These are phyloP conservation scores for Wickerhamomyces mucosus DNA, from an alignment of 805 yeast species.

Conservation along the genomic window DNA sequence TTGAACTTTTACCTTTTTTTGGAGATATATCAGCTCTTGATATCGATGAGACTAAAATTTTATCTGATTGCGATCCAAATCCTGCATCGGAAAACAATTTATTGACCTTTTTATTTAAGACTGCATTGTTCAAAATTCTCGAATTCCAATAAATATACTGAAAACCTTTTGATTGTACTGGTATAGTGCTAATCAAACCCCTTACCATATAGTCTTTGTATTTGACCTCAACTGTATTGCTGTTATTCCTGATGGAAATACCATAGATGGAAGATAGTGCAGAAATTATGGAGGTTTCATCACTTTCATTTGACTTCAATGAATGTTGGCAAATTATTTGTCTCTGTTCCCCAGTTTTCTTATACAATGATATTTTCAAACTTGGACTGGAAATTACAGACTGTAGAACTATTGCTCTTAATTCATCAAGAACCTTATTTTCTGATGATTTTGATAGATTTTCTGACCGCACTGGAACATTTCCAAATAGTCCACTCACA, in stretches of 20 bases:
- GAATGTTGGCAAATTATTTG: slow-evolving; percentile 5
- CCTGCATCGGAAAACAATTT: slow-evolving; percentile 17
- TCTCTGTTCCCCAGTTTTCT: neutral
- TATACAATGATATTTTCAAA: slow-evolving; percentile 10
- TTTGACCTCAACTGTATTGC: slow-evolving; percentile 21
- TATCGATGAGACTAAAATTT: slow-evolving; percentile 10
- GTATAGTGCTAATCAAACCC: slow-evolving; percentile 30
- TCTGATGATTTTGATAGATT: slow-evolving; percentile 17
- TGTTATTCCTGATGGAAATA: slow-evolving; percentile 10
- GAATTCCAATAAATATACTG: slow-evolving; percentile 41
- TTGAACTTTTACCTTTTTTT: slow-evolving; percentile 13
- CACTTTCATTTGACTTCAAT: neutral
- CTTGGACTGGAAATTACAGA: slow-evolving; percentile 20
- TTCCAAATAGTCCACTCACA: slow-evolving; percentile 31
- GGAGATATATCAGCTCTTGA: slow-evolving; percentile 13
- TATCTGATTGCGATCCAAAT: slow-evolving; percentile 10
- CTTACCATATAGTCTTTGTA: slow-evolving; percentile 20
- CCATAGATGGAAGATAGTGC: slow-evolving; percentile 26
- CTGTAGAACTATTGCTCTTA: slow-evolving; percentile 24
- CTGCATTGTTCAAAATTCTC: slow-evolving; percentile 12
- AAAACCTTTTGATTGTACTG: slow-evolving; percentile 25
- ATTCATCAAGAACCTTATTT: slow-evolving; percentile 16
- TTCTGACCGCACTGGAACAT: slow-evolving; percentile 33
- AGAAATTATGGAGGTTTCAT: slow-evolving; percentile 2
- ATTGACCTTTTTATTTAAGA: slow-evolving; percentile 16